A percentile compares a stretch with the other conserved stretches of the same genome.
phyloP scores from a whole-genome alignment of 345 rosid species.

The Arabis hirsuta region DNA sequence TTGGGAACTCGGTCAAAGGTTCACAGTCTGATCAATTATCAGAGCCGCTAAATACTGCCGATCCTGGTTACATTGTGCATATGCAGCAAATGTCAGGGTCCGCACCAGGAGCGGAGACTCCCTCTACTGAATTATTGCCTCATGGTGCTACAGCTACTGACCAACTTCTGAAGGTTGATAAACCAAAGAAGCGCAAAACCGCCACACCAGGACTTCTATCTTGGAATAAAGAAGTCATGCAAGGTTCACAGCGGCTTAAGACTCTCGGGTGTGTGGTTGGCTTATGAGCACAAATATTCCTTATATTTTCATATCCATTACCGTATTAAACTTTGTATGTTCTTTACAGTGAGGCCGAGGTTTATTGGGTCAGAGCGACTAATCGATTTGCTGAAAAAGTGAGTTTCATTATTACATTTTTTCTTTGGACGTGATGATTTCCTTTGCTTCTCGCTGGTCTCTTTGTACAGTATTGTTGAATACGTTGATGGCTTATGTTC shows the following conservation, averaged over 20 bases:
- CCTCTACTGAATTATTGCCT: conserved; percentile 47
- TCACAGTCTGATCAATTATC: conserved; percentile 42
- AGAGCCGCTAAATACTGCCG: conserved; percentile 49
- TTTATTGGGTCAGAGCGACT: conserved; percentile 67
- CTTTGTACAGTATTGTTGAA: conserved; percentile 26
- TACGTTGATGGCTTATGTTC: conserved; percentile 30
- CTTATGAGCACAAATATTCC: conserved; percentile 16
- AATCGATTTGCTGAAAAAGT: conserved; percentile 81
- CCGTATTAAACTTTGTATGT: background rate
- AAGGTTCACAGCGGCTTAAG: conserved; percentile 53
- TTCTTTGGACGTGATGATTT: background rate
- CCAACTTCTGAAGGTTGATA: conserved; percentile 37
- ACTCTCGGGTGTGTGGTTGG: conserved; percentile 64
- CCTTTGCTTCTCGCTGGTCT: background rate
- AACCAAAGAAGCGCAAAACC: conserved; percentile 72
- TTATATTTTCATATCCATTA: background rate
- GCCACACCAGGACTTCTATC: conserved; percentile 56
- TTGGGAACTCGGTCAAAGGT: conserved; percentile 55
- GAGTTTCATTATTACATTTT: conserved; percentile 31
- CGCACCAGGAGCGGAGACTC: conserved; percentile 46
- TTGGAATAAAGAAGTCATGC: conserved; percentile 69
- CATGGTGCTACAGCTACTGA: conserved; percentile 49
- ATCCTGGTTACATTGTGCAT: conserved; percentile 43
- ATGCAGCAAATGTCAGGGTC: conserved; percentile 42
- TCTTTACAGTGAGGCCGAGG: conserved; percentile 67